A percentile compares a stretch with the other conserved stretches of the same genome.
These are phyloP conservation scores for Termitomyces sp. DNA, from an alignment of 768 basidiomycete genomes.

Conservation along the genomic window DNA sequence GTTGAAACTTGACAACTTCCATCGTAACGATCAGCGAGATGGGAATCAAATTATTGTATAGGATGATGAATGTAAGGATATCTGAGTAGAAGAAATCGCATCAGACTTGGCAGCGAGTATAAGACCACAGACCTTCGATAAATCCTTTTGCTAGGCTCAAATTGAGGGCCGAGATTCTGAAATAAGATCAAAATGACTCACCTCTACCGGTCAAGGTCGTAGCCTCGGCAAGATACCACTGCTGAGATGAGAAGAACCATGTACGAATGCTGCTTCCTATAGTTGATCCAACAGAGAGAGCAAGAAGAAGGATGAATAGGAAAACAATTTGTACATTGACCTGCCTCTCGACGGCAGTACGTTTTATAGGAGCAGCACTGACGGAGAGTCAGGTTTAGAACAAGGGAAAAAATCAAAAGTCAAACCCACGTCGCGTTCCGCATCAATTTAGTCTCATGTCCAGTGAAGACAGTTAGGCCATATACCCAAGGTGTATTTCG, in stretches of 20 bases:
- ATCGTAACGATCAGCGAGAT: conserved; percentile 99
- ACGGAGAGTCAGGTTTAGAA: background rate
- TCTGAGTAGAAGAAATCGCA: conserved; percentile 40
- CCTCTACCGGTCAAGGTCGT: conserved; percentile 59
- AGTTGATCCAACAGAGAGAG: conserved; percentile 85
- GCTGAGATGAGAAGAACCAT: conserved; percentile 82
- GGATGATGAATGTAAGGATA: conserved; percentile 95
- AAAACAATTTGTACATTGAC: conserved; percentile 97
- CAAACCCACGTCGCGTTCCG: conserved; percentile 87
- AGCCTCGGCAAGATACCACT: conserved; percentile 86
- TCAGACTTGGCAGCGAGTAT: background rate
- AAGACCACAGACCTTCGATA: conserved; percentile 60
- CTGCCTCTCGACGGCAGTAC: conserved; percentile 92
- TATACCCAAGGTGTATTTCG: conserved; percentile 97
- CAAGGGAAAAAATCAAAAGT: background rate
- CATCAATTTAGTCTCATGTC: conserved; percentile 98
- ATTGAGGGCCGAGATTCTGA: conserved; percentile 1
- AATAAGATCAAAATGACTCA: conserved; percentile 24
- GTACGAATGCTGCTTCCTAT: conserved; percentile 88
- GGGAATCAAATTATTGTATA: conserved; percentile 98
- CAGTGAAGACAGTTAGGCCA: conserved; percentile 90
- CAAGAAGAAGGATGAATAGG: conserved; percentile 83
- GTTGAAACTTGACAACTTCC: conserved; percentile 99
- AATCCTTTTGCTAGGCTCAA: conserved; percentile 59
- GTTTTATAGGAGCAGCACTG: conserved; percentile 94